A percentile compares a stretch with the other conserved stretches of the same genome.
These are phyloP conservation scores for Primulina tabacum DNA, from an alignment of 257 asterid genomes.

Conservation along the genomic window DNA sequence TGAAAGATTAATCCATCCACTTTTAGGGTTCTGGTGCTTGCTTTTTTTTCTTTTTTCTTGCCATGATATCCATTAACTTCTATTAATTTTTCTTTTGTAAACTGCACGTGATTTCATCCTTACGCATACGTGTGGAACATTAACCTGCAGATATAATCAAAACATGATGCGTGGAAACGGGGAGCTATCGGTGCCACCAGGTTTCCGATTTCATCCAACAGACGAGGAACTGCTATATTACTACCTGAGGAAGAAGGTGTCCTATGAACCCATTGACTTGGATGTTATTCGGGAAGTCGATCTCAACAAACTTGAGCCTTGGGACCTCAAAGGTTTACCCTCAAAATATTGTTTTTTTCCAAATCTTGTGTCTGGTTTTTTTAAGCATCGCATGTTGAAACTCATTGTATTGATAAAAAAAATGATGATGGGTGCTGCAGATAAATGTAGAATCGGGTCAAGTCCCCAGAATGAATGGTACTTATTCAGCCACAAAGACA, in stretches of 20 bases:
- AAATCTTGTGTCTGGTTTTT: neutral
- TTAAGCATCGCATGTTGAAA: neutral
- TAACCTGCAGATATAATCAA: neutral
- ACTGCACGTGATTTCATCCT: neutral
- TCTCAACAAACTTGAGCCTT: slow-evolving; percentile 92
- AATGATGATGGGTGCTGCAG: slow-evolving; percentile 32
- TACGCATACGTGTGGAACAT: slow-evolving; percentile 16
- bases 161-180: slow-evolving; percentile 48
- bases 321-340: slow-evolving; percentile 78
- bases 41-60: neutral
- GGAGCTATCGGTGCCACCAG: slow-evolving; percentile 69
- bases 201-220: slow-evolving; percentile 83
- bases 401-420: neutral
- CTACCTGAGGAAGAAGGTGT: slow-evolving; percentile 77
- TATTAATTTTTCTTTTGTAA: neutral
- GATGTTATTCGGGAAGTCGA: slow-evolving; percentile 77
- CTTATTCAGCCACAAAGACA: slow-evolving; percentile 84
- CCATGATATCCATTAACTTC: neutral
- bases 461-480: slow-evolving; percentile 83
- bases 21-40: neutral
- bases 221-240: slow-evolving; percentile 77
- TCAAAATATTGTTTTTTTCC: neutral
- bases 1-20: neutral
- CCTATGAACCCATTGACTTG: slow-evolving; percentile 69
- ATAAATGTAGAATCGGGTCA: slow-evolving; percentile 80